These are phyloP conservation scores for Coprinellus micaceus DNA, from an alignment of 768 basidiomycete genomes.

Conservation along the genomic window DNA sequence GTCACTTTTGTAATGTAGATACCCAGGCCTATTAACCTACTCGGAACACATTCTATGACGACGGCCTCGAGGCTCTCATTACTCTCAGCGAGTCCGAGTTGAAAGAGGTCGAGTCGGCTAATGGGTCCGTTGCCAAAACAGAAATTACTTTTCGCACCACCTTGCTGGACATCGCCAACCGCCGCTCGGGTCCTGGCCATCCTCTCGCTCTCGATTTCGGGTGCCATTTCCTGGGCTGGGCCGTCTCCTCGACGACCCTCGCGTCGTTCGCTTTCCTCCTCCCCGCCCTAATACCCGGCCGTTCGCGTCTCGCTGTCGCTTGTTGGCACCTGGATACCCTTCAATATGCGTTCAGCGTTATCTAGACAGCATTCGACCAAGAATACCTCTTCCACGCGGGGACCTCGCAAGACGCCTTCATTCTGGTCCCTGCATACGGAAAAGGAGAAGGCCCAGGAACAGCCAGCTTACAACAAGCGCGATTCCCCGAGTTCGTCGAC, in stretches of 20 bases:
- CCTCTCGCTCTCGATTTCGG: too few relatives aligned
- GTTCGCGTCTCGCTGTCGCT: conserved; percentile 1
- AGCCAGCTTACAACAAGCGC: conserved; percentile 12
- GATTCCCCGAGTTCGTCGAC: conserved; percentile 27
- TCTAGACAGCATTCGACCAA: conserved; percentile 33
- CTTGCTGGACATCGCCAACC: too few relatives aligned
- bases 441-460: conserved; percentile 33
- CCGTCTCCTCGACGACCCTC: too few relatives aligned
- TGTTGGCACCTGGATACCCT: conserved; percentile 8
- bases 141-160: background rate
- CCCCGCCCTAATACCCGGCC: conserved; percentile 2
- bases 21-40: background rate
- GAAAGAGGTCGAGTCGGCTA: background rate
- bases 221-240: background rate
- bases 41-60: too few relatives aligned
- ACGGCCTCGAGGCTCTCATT: background rate
- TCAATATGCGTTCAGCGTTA: conserved; percentile 36
- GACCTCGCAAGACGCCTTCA: conserved; percentile 52
- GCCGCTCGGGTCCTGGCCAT: too few relatives aligned
- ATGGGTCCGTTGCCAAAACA: background rate
- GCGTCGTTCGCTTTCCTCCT: conserved; percentile 4
- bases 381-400: conserved; percentile 31
- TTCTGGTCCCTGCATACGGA: conserved; percentile 54
- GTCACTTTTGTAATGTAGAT: background rate
- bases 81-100: background rate